A percentile compares a stretch with the other conserved stretches of the same genome.
phyloP scores from a whole-genome alignment of 495 filamentous ascomycete genomes.

The Chaetomidium leptoderma region DNA sequence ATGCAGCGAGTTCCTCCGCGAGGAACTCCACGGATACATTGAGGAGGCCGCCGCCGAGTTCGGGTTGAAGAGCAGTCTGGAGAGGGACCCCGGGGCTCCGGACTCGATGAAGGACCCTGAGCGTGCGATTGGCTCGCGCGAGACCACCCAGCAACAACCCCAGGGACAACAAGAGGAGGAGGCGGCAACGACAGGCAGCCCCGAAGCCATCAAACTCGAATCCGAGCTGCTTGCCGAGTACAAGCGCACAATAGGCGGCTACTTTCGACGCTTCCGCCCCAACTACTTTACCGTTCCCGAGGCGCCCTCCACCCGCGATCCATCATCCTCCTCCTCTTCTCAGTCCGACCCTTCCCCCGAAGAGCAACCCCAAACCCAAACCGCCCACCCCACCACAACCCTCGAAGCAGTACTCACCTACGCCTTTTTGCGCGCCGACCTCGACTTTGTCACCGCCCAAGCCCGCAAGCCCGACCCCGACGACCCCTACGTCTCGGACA shows the following conservation, averaged over 20 bases:
- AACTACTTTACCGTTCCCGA: slow-evolving; percentile 48
- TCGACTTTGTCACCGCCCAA: slow-evolving; percentile 88
- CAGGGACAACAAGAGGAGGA: slow-evolving; percentile 13
- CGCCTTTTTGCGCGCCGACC: slow-evolving; percentile 85
- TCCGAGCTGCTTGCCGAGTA: slow-evolving; percentile 67
- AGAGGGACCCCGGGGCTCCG: slow-evolving; percentile 19
- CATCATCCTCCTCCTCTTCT: slow-evolving; percentile 7
- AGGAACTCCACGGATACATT: slow-evolving; percentile 81
- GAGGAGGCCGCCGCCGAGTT: slow-evolving; percentile 74
- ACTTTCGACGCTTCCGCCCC: slow-evolving; percentile 85
- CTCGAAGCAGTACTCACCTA: slow-evolving; percentile 73
- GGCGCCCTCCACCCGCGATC: slow-evolving; percentile 18
- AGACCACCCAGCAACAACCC: neutral
- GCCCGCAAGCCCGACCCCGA: slow-evolving; percentile 65
- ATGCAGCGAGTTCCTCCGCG: slow-evolving; percentile 80
- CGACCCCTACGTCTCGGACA: slow-evolving; percentile 63
- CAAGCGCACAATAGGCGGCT: slow-evolving; percentile 82
- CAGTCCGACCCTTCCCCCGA: neutral
- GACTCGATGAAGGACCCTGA: slow-evolving; percentile 13
- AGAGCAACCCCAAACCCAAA: too few species aligned
- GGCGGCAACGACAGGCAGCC: neutral
- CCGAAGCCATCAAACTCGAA: slow-evolving; percentile 59
- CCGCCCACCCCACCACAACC: slow-evolving; percentile 34
- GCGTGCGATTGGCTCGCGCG: neutral
- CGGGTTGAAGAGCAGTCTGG: slow-evolving; percentile 66